phyloP scores from a whole-genome alignment of 2,329 filamentous ascomycete species.

The Thermothelomyces thermophilus region DNA sequence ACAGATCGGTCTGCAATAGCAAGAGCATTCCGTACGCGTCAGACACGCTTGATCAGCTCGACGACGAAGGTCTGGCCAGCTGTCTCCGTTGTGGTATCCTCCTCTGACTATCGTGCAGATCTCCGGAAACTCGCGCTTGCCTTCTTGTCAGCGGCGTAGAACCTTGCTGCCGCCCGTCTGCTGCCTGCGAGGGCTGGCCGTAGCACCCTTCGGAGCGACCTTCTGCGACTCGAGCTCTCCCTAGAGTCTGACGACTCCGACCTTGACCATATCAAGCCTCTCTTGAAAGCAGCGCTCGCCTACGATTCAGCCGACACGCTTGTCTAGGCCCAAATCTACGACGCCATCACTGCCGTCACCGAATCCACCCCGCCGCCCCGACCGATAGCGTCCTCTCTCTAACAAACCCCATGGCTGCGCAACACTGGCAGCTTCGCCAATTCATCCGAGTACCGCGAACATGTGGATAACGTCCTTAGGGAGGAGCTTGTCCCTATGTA shows the following conservation, averaged over 20 bases:
- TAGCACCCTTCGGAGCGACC: not conserved
- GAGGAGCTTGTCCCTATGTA: not conserved
- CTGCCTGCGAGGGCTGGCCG: not conserved
- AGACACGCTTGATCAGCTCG: not conserved
- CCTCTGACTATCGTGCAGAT: not conserved
- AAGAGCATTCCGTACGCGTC: not conserved
- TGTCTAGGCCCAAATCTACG: not conserved
- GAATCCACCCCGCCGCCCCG: not conserved
- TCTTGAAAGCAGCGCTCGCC: not conserved
- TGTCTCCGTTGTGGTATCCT: not conserved
- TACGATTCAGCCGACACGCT: not conserved
- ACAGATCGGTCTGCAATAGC: not conserved
- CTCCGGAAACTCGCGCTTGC: not conserved
- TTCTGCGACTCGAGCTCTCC: not conserved
- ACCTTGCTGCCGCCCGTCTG: not conserved
- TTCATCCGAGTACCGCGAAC: not conserved
- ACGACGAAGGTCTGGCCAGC: not conserved
- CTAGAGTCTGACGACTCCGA: not conserved
- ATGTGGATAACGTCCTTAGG: not conserved
- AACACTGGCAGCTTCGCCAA: not conserved
- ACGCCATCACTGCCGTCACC: not conserved
- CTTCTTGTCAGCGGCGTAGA: not conserved
- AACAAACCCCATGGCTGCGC: not conserved
- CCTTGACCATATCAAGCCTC: not conserved
- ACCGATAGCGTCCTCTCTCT: not conserved